These are phyloP conservation scores for Aspergillus neoniger DNA, from an alignment of 2,329 filamentous ascomycete species.

Conservation along the genomic window DNA sequence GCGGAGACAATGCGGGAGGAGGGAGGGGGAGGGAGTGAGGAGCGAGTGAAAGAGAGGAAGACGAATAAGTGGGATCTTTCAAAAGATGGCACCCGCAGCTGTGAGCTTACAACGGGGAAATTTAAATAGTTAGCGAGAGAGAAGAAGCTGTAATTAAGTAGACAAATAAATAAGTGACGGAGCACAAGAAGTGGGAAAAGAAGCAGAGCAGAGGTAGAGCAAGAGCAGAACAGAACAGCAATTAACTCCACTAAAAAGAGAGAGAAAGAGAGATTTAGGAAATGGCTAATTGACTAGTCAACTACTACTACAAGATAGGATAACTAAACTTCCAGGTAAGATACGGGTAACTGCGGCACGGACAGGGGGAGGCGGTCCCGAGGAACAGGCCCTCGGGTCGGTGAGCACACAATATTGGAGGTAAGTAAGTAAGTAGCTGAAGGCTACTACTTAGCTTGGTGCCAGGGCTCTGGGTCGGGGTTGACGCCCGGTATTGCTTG, in stretches of 20 bases:
- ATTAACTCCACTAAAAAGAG: neutral
- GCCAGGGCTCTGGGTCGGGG: neutral
- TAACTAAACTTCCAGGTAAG: neutral
- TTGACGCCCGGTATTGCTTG: constrained; percentile 15
- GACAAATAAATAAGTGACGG: no score
- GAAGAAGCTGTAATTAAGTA: no score
- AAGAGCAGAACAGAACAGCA: no score
- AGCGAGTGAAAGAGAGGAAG: no score
- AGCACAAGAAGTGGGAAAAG: no score
- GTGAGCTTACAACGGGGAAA: no score
- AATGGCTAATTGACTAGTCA: neutral
- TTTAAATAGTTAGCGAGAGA: no score
- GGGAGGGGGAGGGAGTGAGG: no score
- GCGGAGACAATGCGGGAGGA: constrained; percentile 1
- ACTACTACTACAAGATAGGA: constrained; percentile 3
- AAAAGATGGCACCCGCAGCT: no score
- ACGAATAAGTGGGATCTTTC: no score
- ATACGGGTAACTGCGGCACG: constrained; percentile 2
- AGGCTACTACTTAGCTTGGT: neutral
- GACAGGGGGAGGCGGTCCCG: constrained; percentile 21
- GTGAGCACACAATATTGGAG: neutral
- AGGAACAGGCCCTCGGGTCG: constrained; percentile 22
- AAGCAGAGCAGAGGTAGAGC: no score
- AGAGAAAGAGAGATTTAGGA: neutral
- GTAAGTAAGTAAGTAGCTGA: no score